Evolutionary conservation across 2,329 filamentous ascomycete genomes (phyloP), one percentile per base, ranked within the genome.

Genomic region (Camillea tinctor): DNA sequence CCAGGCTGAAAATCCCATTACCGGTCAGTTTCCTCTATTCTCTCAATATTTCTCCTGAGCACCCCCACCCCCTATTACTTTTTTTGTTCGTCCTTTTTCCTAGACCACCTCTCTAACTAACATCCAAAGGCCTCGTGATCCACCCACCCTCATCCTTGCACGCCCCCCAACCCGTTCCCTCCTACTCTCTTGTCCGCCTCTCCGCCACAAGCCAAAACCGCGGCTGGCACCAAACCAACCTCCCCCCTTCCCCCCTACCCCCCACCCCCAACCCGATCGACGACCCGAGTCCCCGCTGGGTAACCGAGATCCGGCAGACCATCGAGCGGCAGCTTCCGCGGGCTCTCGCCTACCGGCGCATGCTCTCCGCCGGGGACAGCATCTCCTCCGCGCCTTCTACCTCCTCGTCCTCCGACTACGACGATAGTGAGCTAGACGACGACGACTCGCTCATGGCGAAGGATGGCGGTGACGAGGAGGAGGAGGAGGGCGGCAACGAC

Each of bases 211-310:
- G 77, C 3, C 77, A 75, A 2, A 85, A 82, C 62, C 68, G 73
- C 15, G 76, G 79, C 64, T 87, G 84, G 84, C 83, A 80, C 61
- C 78, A 85, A 60, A 81, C 79, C 17, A 86, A 83, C 63, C 67
- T 79, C 1, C 70, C 26, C 3, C 75, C 13, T 78, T 1, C 70
- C 75, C 15, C 75, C 15, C 56, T 71, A 0, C 63, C 69, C 60
- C 58, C 2, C 62, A 66, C 52, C 57, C 52, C 5, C 63, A 64
- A 23, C 11, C 63, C 60, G 13, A 23, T 30, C 11, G 48, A 58
- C 2, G 48, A 57, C 26, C 26, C 26, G 1, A 64, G 61, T 11
- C 76, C 76, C 0, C 78, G 78, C 55, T 86, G 84, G 84, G 80
- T 76, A 2, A 74, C 74, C 17, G 76, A 79, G 24, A 79, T 86